A percentile compares a stretch with the other conserved stretches of the same genome.
These are phyloP conservation scores for Epichloe baconii DNA, from an alignment of 2,329 filamentous ascomycete genomes.

Conservation along the genomic window DNA sequence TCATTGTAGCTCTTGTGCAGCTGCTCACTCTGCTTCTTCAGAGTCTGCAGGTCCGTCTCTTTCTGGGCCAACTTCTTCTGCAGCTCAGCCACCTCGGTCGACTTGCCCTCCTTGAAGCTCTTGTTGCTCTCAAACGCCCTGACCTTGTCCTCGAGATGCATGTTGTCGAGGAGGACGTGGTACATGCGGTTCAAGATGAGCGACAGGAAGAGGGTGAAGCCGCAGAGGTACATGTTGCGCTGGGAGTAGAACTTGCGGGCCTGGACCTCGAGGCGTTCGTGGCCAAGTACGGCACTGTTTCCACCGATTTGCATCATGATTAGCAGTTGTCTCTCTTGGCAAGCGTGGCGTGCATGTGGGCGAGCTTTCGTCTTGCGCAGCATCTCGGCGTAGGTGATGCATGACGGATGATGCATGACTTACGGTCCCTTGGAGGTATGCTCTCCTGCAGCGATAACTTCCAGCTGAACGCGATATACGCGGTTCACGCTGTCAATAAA, in stretches of 20 bases:
- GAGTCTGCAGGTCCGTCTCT: constrained; percentile 68
- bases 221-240: constrained; percentile 99
- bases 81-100: constrained; percentile 60
- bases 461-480: constrained; percentile 91
- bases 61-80: constrained; percentile 63
- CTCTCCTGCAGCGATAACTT: constrained; percentile 63
- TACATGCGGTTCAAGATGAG: constrained; percentile 99
- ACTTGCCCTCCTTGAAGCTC: constrained; percentile 57
- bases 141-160: constrained; percentile 83
- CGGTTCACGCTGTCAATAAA: constrained; percentile 94
- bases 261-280: constrained; percentile 95
- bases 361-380: no score
- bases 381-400: no score
- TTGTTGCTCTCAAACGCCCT: constrained; percentile 68
- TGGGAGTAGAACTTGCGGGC: constrained; percentile 99
- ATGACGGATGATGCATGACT: constrained; percentile 14
- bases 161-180: constrained; percentile 86
- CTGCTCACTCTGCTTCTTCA: constrained; percentile 87
- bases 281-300: constrained; percentile 57
- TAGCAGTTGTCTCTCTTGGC: background rate
- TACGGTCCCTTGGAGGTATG: constrained; percentile 31
- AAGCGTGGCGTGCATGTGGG: no score
- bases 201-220: constrained; percentile 97
- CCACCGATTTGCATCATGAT: no score
- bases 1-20: constrained; percentile 76